These are phyloP conservation scores for Kernera saxatilis DNA, from an alignment of 345 rosid species.

Conservation along the genomic window DNA sequence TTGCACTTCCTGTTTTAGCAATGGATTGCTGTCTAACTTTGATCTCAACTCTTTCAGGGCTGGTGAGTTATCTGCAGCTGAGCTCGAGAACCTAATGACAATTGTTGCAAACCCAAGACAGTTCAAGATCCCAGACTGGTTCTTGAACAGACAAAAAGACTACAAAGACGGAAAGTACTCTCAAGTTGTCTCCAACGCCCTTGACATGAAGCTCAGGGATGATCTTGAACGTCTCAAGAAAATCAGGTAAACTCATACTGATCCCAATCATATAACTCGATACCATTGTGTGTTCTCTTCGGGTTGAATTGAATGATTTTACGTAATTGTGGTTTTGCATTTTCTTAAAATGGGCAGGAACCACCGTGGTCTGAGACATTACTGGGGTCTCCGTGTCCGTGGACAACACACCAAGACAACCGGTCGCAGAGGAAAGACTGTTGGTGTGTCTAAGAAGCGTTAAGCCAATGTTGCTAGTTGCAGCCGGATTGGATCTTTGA, in stretches of 20 bases:
- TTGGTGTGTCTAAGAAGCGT: constrained; percentile 90
- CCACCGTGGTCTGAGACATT: constrained; percentile 96
- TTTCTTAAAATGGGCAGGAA: constrained; percentile 40
- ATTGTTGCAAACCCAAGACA: constrained; percentile 86
- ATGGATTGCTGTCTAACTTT: background rate
- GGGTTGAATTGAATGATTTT: background rate
- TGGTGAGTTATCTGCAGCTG: constrained; percentile 76
- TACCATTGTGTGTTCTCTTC: background rate
- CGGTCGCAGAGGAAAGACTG: constrained; percentile 92
- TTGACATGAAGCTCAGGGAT: constrained; percentile 96
- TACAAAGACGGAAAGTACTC: constrained; percentile 86
- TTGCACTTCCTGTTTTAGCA: background rate
- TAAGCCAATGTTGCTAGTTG: constrained; percentile 12
- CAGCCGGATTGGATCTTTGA: background rate
- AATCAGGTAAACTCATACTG: constrained; percentile 46
- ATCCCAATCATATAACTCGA: background rate
- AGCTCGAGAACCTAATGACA: constrained; percentile 81
- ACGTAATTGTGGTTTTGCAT: background rate
- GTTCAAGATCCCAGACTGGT: constrained; percentile 93
- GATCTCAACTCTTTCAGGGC: constrained; percentile 42
- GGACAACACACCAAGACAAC: constrained; percentile 99
- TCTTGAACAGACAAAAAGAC: constrained; percentile 88
- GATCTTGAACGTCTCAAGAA: constrained; percentile 92
- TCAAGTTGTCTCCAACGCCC: constrained; percentile 85
- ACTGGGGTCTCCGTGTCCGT: constrained; percentile 97